Conservation (phyloP, 495 filamentous ascomycete genomes). For the Daldinia childiae region DNA sequence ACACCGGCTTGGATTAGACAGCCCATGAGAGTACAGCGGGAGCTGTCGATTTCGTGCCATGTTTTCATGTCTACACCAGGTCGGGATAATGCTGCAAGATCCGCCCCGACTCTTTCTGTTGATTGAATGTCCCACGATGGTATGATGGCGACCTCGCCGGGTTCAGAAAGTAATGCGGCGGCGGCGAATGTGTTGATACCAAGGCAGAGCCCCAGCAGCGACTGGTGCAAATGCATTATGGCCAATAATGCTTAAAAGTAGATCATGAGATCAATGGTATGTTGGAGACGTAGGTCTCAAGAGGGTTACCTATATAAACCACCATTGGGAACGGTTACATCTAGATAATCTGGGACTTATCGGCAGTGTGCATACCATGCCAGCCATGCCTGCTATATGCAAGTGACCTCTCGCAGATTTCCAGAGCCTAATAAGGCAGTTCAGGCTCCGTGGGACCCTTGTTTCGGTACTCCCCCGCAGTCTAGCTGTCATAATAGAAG, state of each 20-base stretch:
- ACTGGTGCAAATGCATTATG: conserved; percentile 35
- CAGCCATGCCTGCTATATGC: neutral
- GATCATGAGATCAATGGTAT: conserved; percentile 2
- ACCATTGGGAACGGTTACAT: conserved; percentile 1
- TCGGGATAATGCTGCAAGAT: conserved; percentile 56
- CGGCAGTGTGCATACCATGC: conserved; percentile 16
- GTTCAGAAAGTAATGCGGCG: conserved; percentile 42
- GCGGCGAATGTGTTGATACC: conserved; percentile 23
- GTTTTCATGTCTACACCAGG: conserved; percentile 58
- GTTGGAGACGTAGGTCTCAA: neutral
- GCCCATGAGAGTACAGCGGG: conserved; percentile 66
- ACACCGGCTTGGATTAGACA: conserved; percentile 63
- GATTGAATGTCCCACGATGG: conserved; percentile 68
- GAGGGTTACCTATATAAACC: conserved; percentile 15
- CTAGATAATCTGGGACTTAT: conserved; percentile 8
- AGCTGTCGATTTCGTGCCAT: conserved; percentile 62
- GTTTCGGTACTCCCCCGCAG: conserved; percentile 35
- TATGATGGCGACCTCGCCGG: conserved; percentile 57
- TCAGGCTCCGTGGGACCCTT: conserved; percentile 23
- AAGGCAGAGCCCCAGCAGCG: conserved; percentile 34
- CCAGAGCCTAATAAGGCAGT: conserved; percentile 27
- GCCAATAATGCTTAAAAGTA: neutral
- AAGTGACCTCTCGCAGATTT: conserved; percentile 4
- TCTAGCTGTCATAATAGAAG: neutral
- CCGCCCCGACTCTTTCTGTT: conserved; percentile 46